Evolutionary conservation across 73 alveolate species (phyloP), one percentile per base, ranked within the genome.

Genomic region (Diophrys appendiculata): DNA sequence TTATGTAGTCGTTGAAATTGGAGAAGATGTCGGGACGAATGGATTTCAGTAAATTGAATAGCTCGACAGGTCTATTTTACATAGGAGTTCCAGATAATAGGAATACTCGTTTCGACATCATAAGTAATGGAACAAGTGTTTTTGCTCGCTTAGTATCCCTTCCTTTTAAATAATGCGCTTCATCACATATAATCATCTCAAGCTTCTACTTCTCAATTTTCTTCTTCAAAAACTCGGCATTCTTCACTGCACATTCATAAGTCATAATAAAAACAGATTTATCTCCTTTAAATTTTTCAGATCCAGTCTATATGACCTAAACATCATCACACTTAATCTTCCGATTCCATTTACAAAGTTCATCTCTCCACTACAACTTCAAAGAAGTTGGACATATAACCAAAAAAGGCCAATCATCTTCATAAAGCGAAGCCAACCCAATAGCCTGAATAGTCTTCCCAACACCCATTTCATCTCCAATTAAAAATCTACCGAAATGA

Each of bases 391-490:
- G 99, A 67, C 97, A 86, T 32, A 96, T 82, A 26, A 97, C 88
- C 29, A 97, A 78, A 34, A 94, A 87, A 28, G 99, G 99, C 99
- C 99, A 96, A 82, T 94, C 95, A 34, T 88, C 90, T 65, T 80
- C 65, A 76, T 83, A 95, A 27, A 94, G 81, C 33, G 79, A 90
- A 64, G 95, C 69, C 54, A 89, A 80, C 2, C 95, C 97, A 0
- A 95, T 83, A 54, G 97, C 93, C 86, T 95, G 96, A 55, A 93
- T 72, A 64, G 99, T 93, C 81, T 95, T 95, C 22, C 99, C 99
- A 1, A 95, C 95, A 32, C 99, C 99, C 99, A 95, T 95, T 78
- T 95, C 99, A 87, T 95, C 99, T 43, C 97, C 98, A 53, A 95
- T 80, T 69, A 95, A 71, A 52, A 91, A 54, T 60, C 98, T 86